Conservation (phyloP, 352 stramenopile genomes). For the Phytophthora meadii region DNA sequence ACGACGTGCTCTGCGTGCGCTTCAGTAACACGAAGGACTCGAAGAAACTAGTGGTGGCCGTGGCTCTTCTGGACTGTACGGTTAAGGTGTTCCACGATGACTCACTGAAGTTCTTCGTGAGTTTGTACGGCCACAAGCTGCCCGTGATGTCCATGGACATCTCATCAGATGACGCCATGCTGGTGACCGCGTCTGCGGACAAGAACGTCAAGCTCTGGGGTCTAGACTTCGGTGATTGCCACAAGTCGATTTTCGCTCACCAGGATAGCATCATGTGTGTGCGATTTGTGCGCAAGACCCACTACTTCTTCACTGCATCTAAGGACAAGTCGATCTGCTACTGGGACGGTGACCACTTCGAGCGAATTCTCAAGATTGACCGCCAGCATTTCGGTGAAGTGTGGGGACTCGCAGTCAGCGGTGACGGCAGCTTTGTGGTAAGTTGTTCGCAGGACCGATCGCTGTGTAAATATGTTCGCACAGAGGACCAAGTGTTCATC, state of each 20-base stretch:
- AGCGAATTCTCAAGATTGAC: constrained; percentile 90
- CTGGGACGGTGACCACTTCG: constrained; percentile 99
- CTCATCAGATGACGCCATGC: constrained; percentile 96
- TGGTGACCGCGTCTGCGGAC: constrained; percentile 97
- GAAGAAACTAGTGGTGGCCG: constrained; percentile 88
- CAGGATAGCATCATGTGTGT: constrained; percentile 98
- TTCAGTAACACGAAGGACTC: constrained; percentile 95
- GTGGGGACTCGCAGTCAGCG: constrained; percentile 90
- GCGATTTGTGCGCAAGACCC: constrained; percentile 95
- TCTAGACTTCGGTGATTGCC: constrained; percentile 99
- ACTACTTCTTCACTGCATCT: constrained; percentile 98
- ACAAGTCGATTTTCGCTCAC: constrained; percentile 99
- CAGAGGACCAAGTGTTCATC: constrained; percentile 97
- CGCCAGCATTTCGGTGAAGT: constrained; percentile 83
- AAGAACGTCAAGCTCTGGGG: constrained; percentile 99
- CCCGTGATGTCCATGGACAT: constrained; percentile 98
- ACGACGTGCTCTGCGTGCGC: constrained; percentile 98
- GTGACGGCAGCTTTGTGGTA: constrained; percentile 96
- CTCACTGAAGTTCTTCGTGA: constrained; percentile 99
- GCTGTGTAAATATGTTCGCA: constrained; percentile 97
- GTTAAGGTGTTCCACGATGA: constrained; percentile 99
- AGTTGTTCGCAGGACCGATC: constrained; percentile 97
- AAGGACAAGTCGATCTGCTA: constrained; percentile 98
- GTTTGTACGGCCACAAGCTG: constrained; percentile 99
- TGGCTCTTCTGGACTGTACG: constrained; percentile 95